These are phyloP conservation scores for Panaeolus cyanescens DNA, from an alignment of 768 basidiomycete species.

Conservation along the genomic window DNA sequence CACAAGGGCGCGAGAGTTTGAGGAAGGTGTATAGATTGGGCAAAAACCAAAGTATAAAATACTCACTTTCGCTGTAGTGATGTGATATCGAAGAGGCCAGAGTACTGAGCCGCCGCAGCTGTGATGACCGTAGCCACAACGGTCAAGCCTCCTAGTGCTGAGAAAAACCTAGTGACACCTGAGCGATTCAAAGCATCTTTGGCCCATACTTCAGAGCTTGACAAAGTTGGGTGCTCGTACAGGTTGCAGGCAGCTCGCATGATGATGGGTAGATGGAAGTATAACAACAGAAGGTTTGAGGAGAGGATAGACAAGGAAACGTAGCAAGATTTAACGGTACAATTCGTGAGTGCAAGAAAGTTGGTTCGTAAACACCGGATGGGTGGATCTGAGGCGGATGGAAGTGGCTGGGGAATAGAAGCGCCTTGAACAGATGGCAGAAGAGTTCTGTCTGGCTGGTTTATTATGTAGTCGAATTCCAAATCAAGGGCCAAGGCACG, in stretches of 20 bases:
- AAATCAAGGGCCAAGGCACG: constrained; percentile 2
- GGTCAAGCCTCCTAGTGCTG: constrained; percentile 33
- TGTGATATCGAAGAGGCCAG: constrained; percentile 21
- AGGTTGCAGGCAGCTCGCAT: constrained; percentile 40
- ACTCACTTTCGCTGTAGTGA: constrained; percentile 28
- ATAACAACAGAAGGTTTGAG: constrained; percentile 1
- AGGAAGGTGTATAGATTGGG: neutral
- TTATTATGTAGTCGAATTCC: neutral
- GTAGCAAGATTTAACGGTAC: neutral
- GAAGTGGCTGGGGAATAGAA: neutral
- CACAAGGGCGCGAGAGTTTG: neutral
- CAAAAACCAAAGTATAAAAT: neutral
- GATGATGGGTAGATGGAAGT: constrained; percentile 6
- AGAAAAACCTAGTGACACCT: constrained; percentile 21
- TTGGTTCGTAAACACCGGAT: neutral
- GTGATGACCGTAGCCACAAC: constrained; percentile 30
- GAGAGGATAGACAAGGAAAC: neutral
- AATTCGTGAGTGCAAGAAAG: neutral
- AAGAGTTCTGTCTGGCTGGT: neutral
- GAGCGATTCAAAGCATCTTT: constrained; percentile 27
- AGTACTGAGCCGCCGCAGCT: constrained; percentile 32
- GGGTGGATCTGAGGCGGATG: constrained; percentile 3
- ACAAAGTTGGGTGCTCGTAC: constrained; percentile 41
- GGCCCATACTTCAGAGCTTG: constrained; percentile 40
- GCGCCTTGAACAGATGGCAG: neutral